phyloP scores from a whole-genome alignment of 768 basidiomycete genomes.

The Mycena alexandri region DNA sequence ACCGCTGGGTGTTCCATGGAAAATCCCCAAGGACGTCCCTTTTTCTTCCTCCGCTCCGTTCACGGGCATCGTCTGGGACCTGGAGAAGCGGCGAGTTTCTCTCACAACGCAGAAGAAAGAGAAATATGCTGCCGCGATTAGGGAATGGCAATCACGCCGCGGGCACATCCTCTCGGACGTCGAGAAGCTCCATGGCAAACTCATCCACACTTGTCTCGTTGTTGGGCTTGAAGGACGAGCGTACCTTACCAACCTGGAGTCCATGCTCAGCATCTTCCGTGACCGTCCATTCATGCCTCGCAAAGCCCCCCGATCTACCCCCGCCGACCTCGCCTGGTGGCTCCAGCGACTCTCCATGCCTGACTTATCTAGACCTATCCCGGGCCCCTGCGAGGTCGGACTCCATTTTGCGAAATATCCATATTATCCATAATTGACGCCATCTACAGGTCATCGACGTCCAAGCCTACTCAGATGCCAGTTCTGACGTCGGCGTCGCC shows the following conservation, averaged over 20 bases:
- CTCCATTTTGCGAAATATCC: neutral
- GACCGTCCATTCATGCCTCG: conserved; percentile 48
- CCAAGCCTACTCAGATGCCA: conserved; percentile 49
- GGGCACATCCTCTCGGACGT: too few relatives aligned
- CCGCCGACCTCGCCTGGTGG: conserved; percentile 53
- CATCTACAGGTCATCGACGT: conserved; percentile 36
- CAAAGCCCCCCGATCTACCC: conserved; percentile 43
- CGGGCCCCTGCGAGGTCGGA: conserved; percentile 28
- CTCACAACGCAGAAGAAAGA: too few relatives aligned
- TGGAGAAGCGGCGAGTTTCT: too few relatives aligned
- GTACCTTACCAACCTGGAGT: conserved; percentile 56
- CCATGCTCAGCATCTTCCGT: conserved; percentile 45
- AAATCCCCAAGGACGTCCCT: too few relatives aligned
- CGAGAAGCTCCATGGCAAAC: too few relatives aligned
- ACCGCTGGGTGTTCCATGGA: too few relatives aligned
- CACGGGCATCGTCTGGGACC: too few relatives aligned
- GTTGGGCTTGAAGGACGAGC: conserved; percentile 48
- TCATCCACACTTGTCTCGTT: too few relatives aligned
- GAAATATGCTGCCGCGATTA: too few relatives aligned
- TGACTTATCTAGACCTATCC: conserved; percentile 33
- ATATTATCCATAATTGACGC: neutral
- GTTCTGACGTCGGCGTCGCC: conserved; percentile 38
- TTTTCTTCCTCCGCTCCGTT: too few relatives aligned
- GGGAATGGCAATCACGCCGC: too few relatives aligned
- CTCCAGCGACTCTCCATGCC: conserved; percentile 29